Conservation (phyloP, 148 eudicot species). For the Dysphania ambrosioides region DNA sequence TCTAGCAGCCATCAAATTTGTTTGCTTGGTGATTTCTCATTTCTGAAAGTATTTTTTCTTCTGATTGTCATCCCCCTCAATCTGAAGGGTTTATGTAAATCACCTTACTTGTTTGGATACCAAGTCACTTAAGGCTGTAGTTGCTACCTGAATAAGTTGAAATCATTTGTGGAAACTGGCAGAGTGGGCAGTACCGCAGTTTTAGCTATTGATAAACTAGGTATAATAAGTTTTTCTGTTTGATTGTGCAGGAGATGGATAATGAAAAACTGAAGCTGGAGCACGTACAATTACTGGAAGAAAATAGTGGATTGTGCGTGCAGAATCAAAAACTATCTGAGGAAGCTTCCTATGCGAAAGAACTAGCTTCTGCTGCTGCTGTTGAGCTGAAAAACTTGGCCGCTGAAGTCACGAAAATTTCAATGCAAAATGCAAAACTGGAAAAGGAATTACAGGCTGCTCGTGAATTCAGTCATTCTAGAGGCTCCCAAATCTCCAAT, state of each 20-base stretch:
- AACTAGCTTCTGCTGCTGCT: constrained; percentile 98
- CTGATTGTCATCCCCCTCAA: too few relatives aligned
- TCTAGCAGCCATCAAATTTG: too few relatives aligned
- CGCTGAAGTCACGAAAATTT: constrained; percentile 80
- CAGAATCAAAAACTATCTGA: constrained; percentile 88
- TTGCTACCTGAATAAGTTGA: neutral
- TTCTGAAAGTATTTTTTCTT: too few relatives aligned
- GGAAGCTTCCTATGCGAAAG: constrained; percentile 96
- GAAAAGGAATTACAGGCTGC: constrained; percentile 78
- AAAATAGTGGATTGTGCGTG: constrained; percentile 78
- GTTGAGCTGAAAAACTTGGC: constrained; percentile 91
- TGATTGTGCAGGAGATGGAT: constrained; percentile 62
- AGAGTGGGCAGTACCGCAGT: too few relatives aligned
- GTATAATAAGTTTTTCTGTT: neutral
- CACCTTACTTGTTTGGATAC: neutral
- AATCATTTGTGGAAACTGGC: neutral
- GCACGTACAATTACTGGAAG: constrained; percentile 63
- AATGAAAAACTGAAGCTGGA: constrained; percentile 75
- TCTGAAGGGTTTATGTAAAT: neutral
- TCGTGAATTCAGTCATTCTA: constrained; percentile 51
- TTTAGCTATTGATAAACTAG: neutral
- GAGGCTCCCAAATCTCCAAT: constrained; percentile 41
- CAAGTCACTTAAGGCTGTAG: neutral
- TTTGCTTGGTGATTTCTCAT: too few relatives aligned
- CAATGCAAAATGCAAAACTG: constrained; percentile 73